Conservation (phyloP, 352 stramenopile species). For the Pythium phragmiticola region DNA sequence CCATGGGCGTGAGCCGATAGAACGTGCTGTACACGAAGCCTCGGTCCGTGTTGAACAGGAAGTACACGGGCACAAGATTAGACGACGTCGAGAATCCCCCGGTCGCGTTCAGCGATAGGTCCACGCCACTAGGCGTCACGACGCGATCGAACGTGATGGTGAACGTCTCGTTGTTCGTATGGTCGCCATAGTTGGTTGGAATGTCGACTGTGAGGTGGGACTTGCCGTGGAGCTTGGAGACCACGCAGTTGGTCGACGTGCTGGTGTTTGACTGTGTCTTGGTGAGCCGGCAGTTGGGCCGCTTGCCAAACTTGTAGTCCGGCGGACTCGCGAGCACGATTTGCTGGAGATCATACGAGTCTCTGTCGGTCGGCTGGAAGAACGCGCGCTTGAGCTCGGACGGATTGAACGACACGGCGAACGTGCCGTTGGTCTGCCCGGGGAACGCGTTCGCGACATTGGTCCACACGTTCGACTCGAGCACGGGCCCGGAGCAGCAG, state of each 20-base stretch:
- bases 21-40: slow-evolving; percentile 74
- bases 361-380: slow-evolving; percentile 28
- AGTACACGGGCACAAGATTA: slow-evolving; percentile 74
- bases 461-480: slow-evolving; percentile 76
- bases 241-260: slow-evolving; percentile 23
- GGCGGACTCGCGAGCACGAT: slow-evolving; percentile 69
- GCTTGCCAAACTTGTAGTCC: slow-evolving; percentile 62
- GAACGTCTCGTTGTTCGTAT: slow-evolving; percentile 65
- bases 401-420: slow-evolving; percentile 70
- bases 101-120: slow-evolving; percentile 27
- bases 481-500: slow-evolving; percentile 65
- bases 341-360: slow-evolving; percentile 58
- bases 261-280: slow-evolving; percentile 20
- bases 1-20: slow-evolving; percentile 50
- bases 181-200: slow-evolving; percentile 38
- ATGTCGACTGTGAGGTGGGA: slow-evolving; percentile 74
- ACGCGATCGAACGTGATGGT: slow-evolving; percentile 66
- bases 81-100: slow-evolving; percentile 46
- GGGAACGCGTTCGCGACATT: slow-evolving; percentile 53
- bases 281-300: slow-evolving; percentile 44
- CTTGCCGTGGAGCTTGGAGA: slow-evolving; percentile 46
- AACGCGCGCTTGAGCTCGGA: slow-evolving; percentile 70
- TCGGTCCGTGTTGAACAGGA: slow-evolving; percentile 70
- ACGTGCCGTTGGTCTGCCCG: slow-evolving; percentile 73
- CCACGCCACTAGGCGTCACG: slow-evolving; percentile 47